These are phyloP conservation scores for Gentiana macrophylla DNA, from an alignment of 257 asterid species.

Conservation along the genomic window DNA sequence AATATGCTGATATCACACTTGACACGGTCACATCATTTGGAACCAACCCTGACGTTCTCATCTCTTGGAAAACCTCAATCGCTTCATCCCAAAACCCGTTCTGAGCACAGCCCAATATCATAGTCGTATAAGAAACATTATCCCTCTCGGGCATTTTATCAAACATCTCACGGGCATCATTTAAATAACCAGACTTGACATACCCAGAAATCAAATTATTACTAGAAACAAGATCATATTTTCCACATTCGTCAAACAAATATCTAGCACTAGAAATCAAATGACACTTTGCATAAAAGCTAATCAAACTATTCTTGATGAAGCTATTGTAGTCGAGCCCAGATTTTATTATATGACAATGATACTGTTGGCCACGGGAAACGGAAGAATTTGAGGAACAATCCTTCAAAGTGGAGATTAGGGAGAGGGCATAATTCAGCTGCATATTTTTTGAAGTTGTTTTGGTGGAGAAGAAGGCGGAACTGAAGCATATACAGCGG, in stretches of 20 bases:
- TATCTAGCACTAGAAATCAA: slow-evolving; percentile 36
- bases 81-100: slow-evolving; percentile 40
- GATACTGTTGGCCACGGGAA: slow-evolving; percentile 52
- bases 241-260: slow-evolving; percentile 31
- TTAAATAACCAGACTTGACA: slow-evolving; percentile 33
- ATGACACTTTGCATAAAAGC: slow-evolving; percentile 65
- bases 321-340: slow-evolving; percentile 55
- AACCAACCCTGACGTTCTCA: slow-evolving; percentile 48
- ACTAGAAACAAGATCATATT: slow-evolving; percentile 49
- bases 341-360: slow-evolving; percentile 42
- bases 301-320: slow-evolving; percentile 68
- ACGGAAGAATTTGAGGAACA: slow-evolving; percentile 35
- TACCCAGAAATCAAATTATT: slow-evolving; percentile 67
- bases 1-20: slow-evolving; percentile 49
- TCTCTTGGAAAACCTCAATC: slow-evolving; percentile 41
- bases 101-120: slow-evolving; percentile 67
- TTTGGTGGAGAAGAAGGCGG: slow-evolving; percentile 2
- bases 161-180: slow-evolving; percentile 55
- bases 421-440: slow-evolving; percentile 32
- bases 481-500: not conserved
- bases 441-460: not conserved
- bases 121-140: slow-evolving; percentile 64
- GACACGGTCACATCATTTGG: slow-evolving; percentile 82
- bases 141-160: slow-evolving; percentile 60
- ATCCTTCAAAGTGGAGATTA: slow-evolving; percentile 56